Percentiles rank a stretch among this genome's conserved stretches.
phyloP scores from a whole-genome alignment of 805 yeast species.

The Wickerhamiella cacticola region DNA sequence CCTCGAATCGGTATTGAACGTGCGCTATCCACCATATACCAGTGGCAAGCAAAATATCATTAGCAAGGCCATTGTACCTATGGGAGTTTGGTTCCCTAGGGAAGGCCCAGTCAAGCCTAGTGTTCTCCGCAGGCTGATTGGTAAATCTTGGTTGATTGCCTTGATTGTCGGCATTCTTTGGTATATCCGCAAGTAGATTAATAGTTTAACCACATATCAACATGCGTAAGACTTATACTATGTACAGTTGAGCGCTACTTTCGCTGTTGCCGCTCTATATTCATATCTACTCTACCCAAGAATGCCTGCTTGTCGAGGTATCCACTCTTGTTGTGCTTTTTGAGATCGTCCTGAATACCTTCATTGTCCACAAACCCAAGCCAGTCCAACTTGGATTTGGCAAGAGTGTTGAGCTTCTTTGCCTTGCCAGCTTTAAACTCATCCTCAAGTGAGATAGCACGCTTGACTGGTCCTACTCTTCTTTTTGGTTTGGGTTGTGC shows the following conservation, averaged over 20 bases:
- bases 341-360: conserved; percentile 73
- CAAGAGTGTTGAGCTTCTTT: conserved; percentile 78
- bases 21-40: conserved; percentile 55
- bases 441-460: conserved; percentile 66
- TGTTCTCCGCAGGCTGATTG: conserved; percentile 17
- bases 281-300: conserved; percentile 57
- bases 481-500: conserved; percentile 14
- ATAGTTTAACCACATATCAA: too few relatives aligned
- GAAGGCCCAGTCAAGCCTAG: conserved; percentile 27
- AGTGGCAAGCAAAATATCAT: conserved; percentile 27
- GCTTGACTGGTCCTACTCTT: conserved; percentile 33
- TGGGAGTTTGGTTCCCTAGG: conserved; percentile 31
- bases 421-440: conserved; percentile 58
- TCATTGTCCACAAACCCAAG: conserved; percentile 82
- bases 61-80: conserved; percentile 24
- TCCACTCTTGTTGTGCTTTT: conserved; percentile 74
- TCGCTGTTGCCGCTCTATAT: conserved; percentile 31
- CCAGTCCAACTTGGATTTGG: conserved; percentile 90
- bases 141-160: background rate
- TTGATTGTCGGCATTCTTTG: background rate
- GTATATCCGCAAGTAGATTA: background rate
- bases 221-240: background rate
- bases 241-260: background rate
- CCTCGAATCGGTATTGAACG: conserved; percentile 44
- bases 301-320: conserved; percentile 86